Percentiles rank a stretch among this genome's conserved stretches.
Conservation (phyloP, 768 basidiomycete species). For the Leucocoprinus birnbaumii region DNA sequence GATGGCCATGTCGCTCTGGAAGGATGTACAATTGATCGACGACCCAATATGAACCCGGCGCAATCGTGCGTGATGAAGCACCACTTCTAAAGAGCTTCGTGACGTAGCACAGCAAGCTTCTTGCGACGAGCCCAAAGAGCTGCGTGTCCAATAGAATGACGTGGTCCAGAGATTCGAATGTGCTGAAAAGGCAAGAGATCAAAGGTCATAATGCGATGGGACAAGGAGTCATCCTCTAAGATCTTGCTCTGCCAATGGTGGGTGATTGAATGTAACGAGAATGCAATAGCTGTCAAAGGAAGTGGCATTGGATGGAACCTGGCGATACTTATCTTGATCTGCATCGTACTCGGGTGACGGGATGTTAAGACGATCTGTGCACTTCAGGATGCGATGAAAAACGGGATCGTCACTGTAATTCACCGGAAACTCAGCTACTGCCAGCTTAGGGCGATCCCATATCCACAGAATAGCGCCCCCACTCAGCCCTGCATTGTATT, state of each 20-base stretch:
- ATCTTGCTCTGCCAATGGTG: not conserved
- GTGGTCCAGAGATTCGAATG: not conserved
- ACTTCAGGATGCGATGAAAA: no score
- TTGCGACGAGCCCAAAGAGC: not conserved
- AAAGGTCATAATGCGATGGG: not conserved
- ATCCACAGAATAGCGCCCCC: not conserved
- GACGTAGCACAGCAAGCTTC: not conserved
- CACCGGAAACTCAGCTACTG: no score
- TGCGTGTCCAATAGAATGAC: not conserved
- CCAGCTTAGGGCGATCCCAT: no score
- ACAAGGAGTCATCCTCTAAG: not conserved
- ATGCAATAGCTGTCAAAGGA: not conserved
- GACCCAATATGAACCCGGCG: not conserved
- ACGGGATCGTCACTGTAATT: no score
- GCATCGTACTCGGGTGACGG: not conserved
- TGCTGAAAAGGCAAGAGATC: not conserved
- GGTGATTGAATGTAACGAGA: conserved; percentile 1
- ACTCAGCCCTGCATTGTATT: not conserved
- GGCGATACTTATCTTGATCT: conserved; percentile 1
- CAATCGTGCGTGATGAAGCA: conserved; percentile 5
- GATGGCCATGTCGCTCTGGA: no score
- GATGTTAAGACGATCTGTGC: no score
- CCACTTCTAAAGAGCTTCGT: not conserved
- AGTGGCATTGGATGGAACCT: not conserved
- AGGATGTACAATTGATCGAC: not conserved